Percentiles rank a stretch among this genome's conserved stretches.
Evolutionary conservation across 495 filamentous ascomycete genomes (phyloP).

Genomic region (Penicillium cosmopolitanum): DNA sequence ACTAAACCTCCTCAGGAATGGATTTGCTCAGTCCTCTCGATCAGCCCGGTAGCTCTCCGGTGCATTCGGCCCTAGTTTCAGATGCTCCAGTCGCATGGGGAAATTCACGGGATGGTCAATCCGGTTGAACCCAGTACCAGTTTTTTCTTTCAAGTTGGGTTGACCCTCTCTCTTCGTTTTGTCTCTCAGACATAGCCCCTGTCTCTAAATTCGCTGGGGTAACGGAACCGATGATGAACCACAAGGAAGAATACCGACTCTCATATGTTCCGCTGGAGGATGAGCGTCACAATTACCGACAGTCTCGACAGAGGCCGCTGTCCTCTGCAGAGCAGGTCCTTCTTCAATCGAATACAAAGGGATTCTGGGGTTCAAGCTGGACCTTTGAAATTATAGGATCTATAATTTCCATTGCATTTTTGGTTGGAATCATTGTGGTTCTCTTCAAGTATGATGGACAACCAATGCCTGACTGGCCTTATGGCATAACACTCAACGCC

Average conservation of each 20-base stretch:
- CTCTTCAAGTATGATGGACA: conserved; percentile 43
- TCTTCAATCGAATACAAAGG: conserved; percentile 20
- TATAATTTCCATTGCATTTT: conserved; percentile 26
- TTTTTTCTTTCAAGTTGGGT: conserved; percentile 1
- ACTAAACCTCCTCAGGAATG: conserved; percentile 10
- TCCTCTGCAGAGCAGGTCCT: conserved; percentile 27
- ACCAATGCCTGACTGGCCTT: conserved; percentile 45
- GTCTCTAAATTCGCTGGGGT: neutral
- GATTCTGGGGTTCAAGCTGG: conserved; percentile 33
- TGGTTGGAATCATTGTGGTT: conserved; percentile 36
- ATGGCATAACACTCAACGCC: conserved; percentile 51
- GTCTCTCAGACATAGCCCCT: neutral
- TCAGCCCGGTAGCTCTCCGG: conserved; percentile 3
- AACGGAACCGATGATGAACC: conserved; percentile 17
- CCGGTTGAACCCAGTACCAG: neutral
- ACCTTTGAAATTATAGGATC: conserved; percentile 30
- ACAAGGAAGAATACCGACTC: conserved; percentile 26
- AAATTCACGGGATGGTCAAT: conserved; percentile 7
- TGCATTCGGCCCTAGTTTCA: conserved; percentile 21
- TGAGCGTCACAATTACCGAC: neutral
- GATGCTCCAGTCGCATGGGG: conserved; percentile 4
- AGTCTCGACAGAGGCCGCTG: conserved; percentile 15
- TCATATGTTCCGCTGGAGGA: conserved; percentile 25
- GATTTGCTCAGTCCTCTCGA: conserved; percentile 14
- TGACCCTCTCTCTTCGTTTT: neutral